Percentiles rank a stretch among this genome's conserved stretches.
Evolutionary conservation across 2,329 filamentous ascomycete genomes (phyloP).

Genomic region (Aureobasidium lini): DNA sequence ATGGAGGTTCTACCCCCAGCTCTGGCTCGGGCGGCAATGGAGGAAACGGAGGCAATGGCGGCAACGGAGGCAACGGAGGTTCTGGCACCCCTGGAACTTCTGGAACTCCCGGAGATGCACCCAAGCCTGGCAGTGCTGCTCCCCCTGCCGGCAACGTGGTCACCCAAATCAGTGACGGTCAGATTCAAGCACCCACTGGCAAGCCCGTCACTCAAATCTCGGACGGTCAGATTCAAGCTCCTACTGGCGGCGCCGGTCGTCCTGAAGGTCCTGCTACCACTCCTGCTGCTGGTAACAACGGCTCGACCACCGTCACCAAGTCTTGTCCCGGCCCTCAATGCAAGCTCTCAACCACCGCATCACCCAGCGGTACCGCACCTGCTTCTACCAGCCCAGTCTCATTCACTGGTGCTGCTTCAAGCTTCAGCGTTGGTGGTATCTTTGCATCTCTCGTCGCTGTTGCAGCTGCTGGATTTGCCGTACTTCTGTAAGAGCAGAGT

Average conservation of each 20-base stretch:
- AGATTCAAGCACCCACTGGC: constrained; percentile 11
- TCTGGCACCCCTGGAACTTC: constrained; percentile 1
- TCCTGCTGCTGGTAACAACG: neutral
- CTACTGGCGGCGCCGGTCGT: constrained; percentile 6
- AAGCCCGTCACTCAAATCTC: constrained; percentile 15
- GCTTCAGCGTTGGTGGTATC: constrained; percentile 1
- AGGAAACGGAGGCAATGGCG: constrained; percentile 12
- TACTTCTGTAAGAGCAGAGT: constrained; percentile 9
- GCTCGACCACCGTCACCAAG: constrained; percentile 12
- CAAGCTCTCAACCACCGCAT: constrained; percentile 16
- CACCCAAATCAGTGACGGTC: constrained; percentile 24
- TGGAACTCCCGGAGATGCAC: neutral
- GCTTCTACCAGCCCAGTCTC: constrained; percentile 15
- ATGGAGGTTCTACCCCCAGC: neutral
- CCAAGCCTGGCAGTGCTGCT: neutral
- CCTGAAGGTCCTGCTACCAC: constrained; percentile 14
- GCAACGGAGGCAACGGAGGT: constrained; percentile 11
- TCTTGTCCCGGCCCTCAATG: constrained; percentile 23
- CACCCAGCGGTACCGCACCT: constrained; percentile 15
- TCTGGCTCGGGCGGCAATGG: neutral
- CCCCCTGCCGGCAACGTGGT: constrained; percentile 9
- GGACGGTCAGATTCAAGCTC: constrained; percentile 19
- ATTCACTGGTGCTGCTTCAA: constrained; percentile 14
- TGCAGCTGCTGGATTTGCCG: constrained; percentile 2
- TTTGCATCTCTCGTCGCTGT: neutral